Percentiles rank a stretch among this genome's conserved stretches.
Conservation (phyloP, 2,329 filamentous ascomycete genomes). For the Colletotrichum coccodes region DNA sequence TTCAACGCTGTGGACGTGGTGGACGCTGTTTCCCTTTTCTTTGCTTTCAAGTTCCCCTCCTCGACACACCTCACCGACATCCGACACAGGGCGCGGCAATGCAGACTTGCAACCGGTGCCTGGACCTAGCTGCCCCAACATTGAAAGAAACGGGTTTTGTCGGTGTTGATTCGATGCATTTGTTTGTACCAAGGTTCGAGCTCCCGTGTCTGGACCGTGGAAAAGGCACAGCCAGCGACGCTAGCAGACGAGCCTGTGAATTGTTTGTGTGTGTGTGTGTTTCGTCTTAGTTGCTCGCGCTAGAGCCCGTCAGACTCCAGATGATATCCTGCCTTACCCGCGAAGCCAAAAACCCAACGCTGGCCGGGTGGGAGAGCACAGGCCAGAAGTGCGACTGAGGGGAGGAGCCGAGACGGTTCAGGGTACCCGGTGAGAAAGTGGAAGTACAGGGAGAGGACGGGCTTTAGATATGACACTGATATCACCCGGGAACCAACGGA, state of each 20-base stretch:
- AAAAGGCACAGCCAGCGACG: background rate
- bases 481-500: constrained; percentile 9
- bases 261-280: too few species aligned
- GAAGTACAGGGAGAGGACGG: background rate
- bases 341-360: background rate
- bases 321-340: background rate
- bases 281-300: background rate
- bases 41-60: background rate
- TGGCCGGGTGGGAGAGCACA: constrained; percentile 15
- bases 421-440: background rate
- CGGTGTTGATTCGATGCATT: background rate
- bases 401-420: background rate
- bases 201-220: background rate
- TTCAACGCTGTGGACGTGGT: background rate
- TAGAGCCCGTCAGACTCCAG: background rate
- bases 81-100: background rate
- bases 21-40: background rate
- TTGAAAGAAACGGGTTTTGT: background rate
- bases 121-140: background rate
- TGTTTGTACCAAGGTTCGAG: background rate
- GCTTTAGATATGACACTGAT: constrained; percentile 12
- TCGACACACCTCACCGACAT: background rate
- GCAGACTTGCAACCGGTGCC: background rate
- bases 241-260: background rate
- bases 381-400: background rate